phyloP scores from a whole-genome alignment of 495 filamentous ascomycete genomes.

The Xylaria castorea region DNA sequence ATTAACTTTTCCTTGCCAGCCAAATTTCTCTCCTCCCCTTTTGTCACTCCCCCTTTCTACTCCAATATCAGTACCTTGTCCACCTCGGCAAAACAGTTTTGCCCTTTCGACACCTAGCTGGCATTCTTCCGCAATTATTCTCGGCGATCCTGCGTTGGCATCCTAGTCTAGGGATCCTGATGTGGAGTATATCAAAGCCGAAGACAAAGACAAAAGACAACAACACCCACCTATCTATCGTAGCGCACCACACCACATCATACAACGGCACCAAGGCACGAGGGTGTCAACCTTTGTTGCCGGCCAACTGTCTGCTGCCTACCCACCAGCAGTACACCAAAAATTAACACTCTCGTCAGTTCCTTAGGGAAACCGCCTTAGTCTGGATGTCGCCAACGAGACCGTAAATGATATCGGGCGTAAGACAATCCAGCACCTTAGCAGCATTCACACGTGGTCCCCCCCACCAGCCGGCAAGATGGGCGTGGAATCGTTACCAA shows the following conservation, averaged over 20 bases:
- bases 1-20: slow-evolving; percentile 14
- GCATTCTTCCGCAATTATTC: slow-evolving; percentile 23
- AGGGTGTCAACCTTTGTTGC: slow-evolving; percentile 11
- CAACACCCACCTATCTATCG: neutral
- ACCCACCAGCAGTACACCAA: neutral
- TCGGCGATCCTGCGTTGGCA: slow-evolving; percentile 1
- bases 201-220: slow-evolving; percentile 18
- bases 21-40: slow-evolving; percentile 10
- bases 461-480: neutral
- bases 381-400: slow-evolving; percentile 16
- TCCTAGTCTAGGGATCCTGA: slow-evolving; percentile 10
- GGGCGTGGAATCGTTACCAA: slow-evolving; percentile 44
- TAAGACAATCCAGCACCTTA: neutral
- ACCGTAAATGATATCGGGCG: neutral
- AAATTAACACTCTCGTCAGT: neutral
- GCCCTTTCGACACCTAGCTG: slow-evolving; percentile 7
- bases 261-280: neutral
- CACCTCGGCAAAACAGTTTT: slow-evolving; percentile 7
- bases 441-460: neutral
- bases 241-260: neutral
- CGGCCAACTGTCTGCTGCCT: slow-evolving; percentile 8
- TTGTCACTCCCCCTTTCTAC: slow-evolving; percentile 1
- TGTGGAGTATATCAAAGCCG: slow-evolving; percentile 17
- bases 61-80: neutral
- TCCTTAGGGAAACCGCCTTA: neutral